These are phyloP conservation scores for Mycena albidolilacea DNA, from an alignment of 768 basidiomycete species.

Conservation along the genomic window DNA sequence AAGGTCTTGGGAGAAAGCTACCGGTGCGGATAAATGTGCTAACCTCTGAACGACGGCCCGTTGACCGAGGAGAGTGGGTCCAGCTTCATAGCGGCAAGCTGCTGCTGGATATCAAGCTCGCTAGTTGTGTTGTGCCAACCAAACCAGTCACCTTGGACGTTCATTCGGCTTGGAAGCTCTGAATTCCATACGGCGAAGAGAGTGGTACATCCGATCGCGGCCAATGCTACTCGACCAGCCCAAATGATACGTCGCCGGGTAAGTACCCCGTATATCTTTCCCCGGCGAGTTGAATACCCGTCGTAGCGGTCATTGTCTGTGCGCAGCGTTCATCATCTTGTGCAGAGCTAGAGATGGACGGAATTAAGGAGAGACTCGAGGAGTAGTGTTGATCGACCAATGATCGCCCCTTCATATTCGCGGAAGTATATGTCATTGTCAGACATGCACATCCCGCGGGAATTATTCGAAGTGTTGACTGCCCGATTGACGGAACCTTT, in stretches of 20 bases:
- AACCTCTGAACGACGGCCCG: slow-evolving; percentile 25
- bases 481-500: no score
- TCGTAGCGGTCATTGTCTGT: background rate
- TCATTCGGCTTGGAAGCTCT: slow-evolving; percentile 7
- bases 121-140: background rate
- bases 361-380: background rate
- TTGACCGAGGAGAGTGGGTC: slow-evolving; percentile 10
- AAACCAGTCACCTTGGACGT: background rate
- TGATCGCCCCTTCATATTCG: background rate
- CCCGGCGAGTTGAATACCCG: background rate
- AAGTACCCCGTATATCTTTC: background rate
- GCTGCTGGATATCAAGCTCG: background rate
- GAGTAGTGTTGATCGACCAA: background rate
- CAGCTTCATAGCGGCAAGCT: background rate
- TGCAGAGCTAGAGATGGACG: background rate
- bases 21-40: slow-evolving; percentile 14
- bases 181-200: slow-evolving; percentile 17
- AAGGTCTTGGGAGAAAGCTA: background rate
- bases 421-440: background rate
- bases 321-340: background rate
- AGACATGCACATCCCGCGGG: background rate
- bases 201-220: background rate
- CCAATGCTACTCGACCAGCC: slow-evolving; percentile 1
- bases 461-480: no score
- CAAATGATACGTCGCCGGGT: slow-evolving; percentile 16